Conservation (phyloP, 2,329 filamentous ascomycete genomes). For the Colletotrichum lini region DNA sequence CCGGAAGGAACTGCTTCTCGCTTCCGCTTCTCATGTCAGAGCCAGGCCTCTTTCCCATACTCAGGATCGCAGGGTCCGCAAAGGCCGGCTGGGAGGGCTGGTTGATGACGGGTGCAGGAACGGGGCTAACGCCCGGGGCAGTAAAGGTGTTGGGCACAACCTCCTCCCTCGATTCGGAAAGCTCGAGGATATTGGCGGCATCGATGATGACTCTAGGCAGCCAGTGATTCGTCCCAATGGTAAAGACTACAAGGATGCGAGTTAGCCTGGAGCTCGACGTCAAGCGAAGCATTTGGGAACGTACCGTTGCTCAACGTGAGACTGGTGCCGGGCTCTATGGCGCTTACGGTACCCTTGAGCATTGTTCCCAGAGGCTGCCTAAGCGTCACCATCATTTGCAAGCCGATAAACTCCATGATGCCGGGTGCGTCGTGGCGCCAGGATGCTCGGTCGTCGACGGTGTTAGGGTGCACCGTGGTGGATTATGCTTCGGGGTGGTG, state of each 20-base stretch:
- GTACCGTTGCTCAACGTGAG: conserved; percentile 81
- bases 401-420: conserved; percentile 81
- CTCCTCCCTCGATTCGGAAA: conserved; percentile 56
- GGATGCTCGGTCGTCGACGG: conserved; percentile 28
- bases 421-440: conserved; percentile 29
- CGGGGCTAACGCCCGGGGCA: conserved; percentile 46
- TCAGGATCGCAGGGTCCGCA: conserved; percentile 87
- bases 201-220: conserved; percentile 60
- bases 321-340: conserved; percentile 76
- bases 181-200: conserved; percentile 61
- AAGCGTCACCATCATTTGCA: conserved; percentile 82
- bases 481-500: conserved; percentile 5
- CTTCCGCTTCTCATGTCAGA: conserved; percentile 45
- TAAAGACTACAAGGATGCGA: conserved; percentile 52
- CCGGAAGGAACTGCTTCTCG: conserved; percentile 39
- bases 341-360: conserved; percentile 79
- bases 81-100: conserved; percentile 64
- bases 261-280: conserved; percentile 11
- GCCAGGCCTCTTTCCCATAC: conserved; percentile 67
- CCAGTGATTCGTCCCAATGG: conserved; percentile 56
- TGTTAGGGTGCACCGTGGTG: conserved; percentile 21
- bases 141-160: conserved; percentile 48
- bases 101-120: conserved; percentile 47
- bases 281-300: conserved; percentile 43
- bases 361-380: conserved; percentile 74